Conservation (phyloP, 2,329 filamentous ascomycete genomes). For the Fusarium sp. region DNA sequence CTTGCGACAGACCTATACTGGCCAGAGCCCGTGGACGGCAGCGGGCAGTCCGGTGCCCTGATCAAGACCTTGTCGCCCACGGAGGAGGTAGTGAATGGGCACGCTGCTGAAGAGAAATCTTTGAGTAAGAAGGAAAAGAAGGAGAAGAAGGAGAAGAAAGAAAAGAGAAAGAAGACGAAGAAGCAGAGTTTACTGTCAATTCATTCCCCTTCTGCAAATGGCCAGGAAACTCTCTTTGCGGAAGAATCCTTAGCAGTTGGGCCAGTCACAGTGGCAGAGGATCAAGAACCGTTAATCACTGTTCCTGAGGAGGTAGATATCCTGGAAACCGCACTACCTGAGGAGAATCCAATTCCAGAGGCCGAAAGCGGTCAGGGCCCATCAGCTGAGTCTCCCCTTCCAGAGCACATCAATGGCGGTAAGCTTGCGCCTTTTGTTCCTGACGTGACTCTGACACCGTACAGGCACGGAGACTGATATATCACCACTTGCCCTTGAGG, state of each 20-base stretch:
- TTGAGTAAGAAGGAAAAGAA: not conserved
- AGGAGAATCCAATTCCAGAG: not conserved
- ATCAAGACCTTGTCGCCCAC: rapidly evolving
- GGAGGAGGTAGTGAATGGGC: rapidly evolving
- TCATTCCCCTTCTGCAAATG: rapidly evolving
- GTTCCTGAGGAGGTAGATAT: too few species aligned
- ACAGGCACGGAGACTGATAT: not conserved
- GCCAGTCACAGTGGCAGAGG: not conserved
- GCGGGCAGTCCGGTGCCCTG: rapidly evolving
- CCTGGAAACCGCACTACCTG: not conserved
- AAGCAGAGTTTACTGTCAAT: not conserved
- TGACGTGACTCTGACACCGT: rapidly evolving
- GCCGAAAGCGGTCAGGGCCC: too few species aligned
- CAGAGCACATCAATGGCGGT: not conserved
- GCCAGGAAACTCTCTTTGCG: not conserved
- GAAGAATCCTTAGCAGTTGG: rapidly evolving
- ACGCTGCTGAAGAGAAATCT: rapidly evolving
- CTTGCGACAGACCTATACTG: rapidly evolving
- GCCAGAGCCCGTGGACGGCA: rapidly evolving
- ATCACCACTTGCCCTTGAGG: rapidly evolving
- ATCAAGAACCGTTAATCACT: too few species aligned
- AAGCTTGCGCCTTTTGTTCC: rapidly evolving
- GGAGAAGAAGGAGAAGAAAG: not conserved
- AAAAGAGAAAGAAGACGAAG: not conserved
- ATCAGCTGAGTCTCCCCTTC: rapidly evolving